These are phyloP conservation scores for Aspergillus tanneri DNA, from an alignment of 2,329 filamentous ascomycete species.

Conservation along the genomic window DNA sequence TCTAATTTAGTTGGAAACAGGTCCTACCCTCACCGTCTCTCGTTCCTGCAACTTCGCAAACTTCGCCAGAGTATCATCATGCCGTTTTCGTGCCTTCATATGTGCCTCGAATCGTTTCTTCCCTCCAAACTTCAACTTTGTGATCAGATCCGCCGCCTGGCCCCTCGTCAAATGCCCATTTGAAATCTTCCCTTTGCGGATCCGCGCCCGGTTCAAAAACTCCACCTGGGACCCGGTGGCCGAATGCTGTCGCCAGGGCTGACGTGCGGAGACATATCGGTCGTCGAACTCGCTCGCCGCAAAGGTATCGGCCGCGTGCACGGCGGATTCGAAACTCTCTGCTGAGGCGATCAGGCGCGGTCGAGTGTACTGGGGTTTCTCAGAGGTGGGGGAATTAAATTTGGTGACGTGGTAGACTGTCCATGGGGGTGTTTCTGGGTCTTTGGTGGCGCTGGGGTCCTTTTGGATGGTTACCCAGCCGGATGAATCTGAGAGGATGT, in stretches of 20 bases:
- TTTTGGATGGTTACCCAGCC: conserved; percentile 60
- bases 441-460: neutral
- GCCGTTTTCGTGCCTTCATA: conserved; percentile 15
- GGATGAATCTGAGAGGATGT: conserved; percentile 65
- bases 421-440: conserved; percentile 22
- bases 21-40: neutral
- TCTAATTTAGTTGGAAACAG: conserved; percentile 20
- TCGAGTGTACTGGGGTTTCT: conserved; percentile 60
- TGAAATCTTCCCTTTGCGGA: conserved; percentile 22
- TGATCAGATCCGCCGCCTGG: conserved; percentile 84
- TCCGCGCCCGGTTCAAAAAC: conserved; percentile 42
- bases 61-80: conserved; percentile 3
- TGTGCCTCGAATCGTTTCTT: conserved; percentile 60
- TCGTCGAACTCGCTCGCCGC: conserved; percentile 66
- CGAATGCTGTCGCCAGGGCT: conserved; percentile 67
- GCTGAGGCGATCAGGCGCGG: conserved; percentile 68
- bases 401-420: conserved; percentile 36
- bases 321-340: conserved; percentile 67
- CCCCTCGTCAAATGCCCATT: conserved; percentile 66
- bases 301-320: conserved; percentile 82
- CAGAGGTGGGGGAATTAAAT: conserved; percentile 24
- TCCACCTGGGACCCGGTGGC: conserved; percentile 56
- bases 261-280: conserved; percentile 63
- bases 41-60: neutral
- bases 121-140: conserved; percentile 82